These are phyloP conservation scores for Aspergillus sclerotiicarbonarius DNA, from an alignment of 495 filamentous ascomycete genomes.

Conservation along the genomic window DNA sequence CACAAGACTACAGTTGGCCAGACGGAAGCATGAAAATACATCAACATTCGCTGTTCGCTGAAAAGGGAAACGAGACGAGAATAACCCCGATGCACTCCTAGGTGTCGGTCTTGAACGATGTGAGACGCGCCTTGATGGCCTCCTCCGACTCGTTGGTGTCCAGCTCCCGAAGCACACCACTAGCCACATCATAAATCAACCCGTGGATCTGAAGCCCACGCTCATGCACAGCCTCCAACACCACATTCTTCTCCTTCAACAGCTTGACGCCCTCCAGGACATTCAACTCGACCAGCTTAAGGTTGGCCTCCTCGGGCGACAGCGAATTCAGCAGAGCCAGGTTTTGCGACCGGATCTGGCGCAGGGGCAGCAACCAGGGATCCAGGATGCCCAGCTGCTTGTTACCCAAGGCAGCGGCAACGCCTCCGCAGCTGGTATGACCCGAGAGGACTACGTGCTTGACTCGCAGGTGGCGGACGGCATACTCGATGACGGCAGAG, in stretches of 20 bases:
- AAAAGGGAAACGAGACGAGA: constrained; percentile 1
- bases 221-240: constrained; percentile 64
- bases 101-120: constrained; percentile 38
- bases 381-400: constrained; percentile 73
- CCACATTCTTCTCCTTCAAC: constrained; percentile 57
- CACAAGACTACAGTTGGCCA: not conserved
- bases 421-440: constrained; percentile 79
- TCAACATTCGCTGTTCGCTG: constrained; percentile 5
- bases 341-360: constrained; percentile 57
- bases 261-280: constrained; percentile 63
- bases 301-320: constrained; percentile 40
- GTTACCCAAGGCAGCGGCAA: constrained; percentile 65
- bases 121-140: constrained; percentile 36
- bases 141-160: constrained; percentile 43
- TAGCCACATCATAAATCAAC: constrained; percentile 63
- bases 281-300: constrained; percentile 66
- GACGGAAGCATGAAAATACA: not conserved
- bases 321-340: constrained; percentile 47
- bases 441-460: constrained; percentile 83
- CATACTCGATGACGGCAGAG: constrained; percentile 78
- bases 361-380: constrained; percentile 74
- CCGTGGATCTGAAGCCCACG: constrained; percentile 74
- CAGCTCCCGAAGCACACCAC: constrained; percentile 58
- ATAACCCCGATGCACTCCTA: constrained; percentile 5
- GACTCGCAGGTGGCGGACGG: constrained; percentile 71